A percentile compares a stretch with the other conserved stretches of the same genome.
Conservation (phyloP, 257 asterid species). For the Capsicum pubescens region DNA sequence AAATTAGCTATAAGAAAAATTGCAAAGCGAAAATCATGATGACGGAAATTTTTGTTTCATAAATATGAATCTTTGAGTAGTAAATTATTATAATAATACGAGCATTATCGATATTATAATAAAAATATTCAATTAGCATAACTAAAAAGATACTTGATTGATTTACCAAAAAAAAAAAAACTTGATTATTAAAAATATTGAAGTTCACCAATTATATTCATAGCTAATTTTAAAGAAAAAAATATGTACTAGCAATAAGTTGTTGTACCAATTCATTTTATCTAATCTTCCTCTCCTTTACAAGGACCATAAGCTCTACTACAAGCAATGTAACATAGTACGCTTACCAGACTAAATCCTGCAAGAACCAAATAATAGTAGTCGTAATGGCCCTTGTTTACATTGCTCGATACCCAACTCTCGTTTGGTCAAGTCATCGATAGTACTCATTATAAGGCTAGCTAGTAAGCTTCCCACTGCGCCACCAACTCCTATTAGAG, state of each 20-base stretch:
- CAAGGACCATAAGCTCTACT: slow-evolving; percentile 25
- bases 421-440: slow-evolving; percentile 45
- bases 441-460: slow-evolving; percentile 53
- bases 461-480: slow-evolving; percentile 54
- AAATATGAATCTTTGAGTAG: no score
- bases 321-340: not conserved
- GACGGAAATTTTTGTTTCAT: no score
- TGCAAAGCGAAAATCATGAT: no score
- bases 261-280: not conserved
- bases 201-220: no score
- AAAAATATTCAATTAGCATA: no score
- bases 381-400: slow-evolving; percentile 70
- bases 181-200: no score
- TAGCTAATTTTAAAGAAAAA: no score
- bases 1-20: no score
- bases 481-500: slow-evolving; percentile 47
- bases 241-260: not conserved
- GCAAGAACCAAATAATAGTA: slow-evolving; percentile 50
- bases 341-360: slow-evolving; percentile 27
- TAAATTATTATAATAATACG: no score
- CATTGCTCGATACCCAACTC: slow-evolving; percentile 68
- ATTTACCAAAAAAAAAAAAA: no score
- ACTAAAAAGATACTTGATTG: no score
- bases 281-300: slow-evolving; percentile 13
- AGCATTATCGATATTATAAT: no score